Base-by-base conservation (phyloP, 2,329 filamentous ascomycete genomes). In the Aureobasidium lini region DNA sequence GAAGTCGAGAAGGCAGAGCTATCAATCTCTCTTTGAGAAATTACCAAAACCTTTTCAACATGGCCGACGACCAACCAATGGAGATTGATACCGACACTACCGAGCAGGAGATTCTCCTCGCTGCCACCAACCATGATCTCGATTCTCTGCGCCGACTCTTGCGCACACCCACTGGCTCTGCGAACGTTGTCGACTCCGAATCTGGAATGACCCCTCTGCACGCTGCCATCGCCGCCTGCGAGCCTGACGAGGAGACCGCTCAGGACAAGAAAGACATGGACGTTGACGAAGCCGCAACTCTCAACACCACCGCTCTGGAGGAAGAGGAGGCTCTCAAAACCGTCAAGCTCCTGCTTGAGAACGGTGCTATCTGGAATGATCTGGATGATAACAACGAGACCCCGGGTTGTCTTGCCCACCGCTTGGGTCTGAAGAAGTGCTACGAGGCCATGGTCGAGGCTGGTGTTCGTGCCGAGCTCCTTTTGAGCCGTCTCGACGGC, bases 321-420 rank as follows among this genome's bases (percentile, higher is more conserved):
- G 69, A 88, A 34, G 81, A 85, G 48, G 81, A 82, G 40, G 88
- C 85, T 2, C 80, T 81, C 59, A 83, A 85, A 56, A 86, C 87
- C 0, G 77, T 96, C 4, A 82, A 83, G 65, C 83, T 94, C 68
- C 80, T 97, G 7, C 84, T 97, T 62, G 82, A 92, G 68, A 87
- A 88, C 66, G 94, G 94, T 34, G 94, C 90, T 10, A 96, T 97
- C 66, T 99, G 94, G 94, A 99, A 99, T 75, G 92, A 96, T 71
- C 78, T 97, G 59, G 90, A 97, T 72, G 76, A 79, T 65, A 87
- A 89, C 66, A 83, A 90, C 67, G 93, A 97, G 78, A 97, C 94
- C 3, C 91, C 94, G 0, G 94, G 91, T 7, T 97, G 93, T 71
- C 77, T 96, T 44, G 94, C 94, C 8, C 79, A 80, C 31, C 71